phyloP scores from a whole-genome alignment of 176 grass and related monocot species.

The Phyllostachys edulis region DNA sequence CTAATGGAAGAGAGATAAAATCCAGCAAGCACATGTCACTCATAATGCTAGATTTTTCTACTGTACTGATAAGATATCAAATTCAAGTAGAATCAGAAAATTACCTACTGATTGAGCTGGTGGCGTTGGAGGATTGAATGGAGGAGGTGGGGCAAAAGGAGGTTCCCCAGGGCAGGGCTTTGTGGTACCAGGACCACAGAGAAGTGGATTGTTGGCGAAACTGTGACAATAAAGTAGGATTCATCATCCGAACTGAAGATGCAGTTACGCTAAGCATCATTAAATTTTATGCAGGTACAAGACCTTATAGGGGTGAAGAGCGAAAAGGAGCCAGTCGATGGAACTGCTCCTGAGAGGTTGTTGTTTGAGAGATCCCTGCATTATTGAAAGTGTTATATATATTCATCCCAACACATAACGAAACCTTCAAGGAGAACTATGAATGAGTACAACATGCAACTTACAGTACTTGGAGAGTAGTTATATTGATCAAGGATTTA shows the following conservation, averaged over 20 bases:
- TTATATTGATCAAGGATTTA: slow-evolving; percentile 56
- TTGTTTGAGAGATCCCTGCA: slow-evolving; percentile 78
- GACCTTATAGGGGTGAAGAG: slow-evolving; percentile 85
- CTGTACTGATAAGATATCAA: background rate
- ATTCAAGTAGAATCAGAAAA: slow-evolving; percentile 24
- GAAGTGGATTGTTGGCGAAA: slow-evolving; percentile 58
- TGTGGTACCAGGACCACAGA: slow-evolving; percentile 63
- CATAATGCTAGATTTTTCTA: slow-evolving; percentile 12
- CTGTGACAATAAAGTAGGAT: slow-evolving; percentile 43
- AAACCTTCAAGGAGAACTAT: slow-evolving; percentile 21
- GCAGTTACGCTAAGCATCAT: slow-evolving; percentile 9
- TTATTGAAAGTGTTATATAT: slow-evolving; percentile 18
- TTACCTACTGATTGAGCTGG: slow-evolving; percentile 46
- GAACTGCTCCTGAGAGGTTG: slow-evolving; percentile 62
- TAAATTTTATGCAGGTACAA: slow-evolving; percentile 18
- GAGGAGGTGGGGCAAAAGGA: slow-evolving; percentile 58
- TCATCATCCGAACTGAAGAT: slow-evolving; percentile 12
- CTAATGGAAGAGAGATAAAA: slow-evolving; percentile 34
- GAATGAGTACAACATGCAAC: slow-evolving; percentile 28
- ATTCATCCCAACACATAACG: slow-evolving; percentile 24
- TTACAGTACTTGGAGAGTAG: slow-evolving; percentile 77
- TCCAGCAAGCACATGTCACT: background rate
- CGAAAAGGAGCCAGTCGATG: slow-evolving; percentile 69
- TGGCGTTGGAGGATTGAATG: slow-evolving; percentile 41
- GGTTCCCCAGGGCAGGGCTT: slow-evolving; percentile 55